A percentile compares a stretch with the other conserved stretches of the same genome.
These are phyloP conservation scores for Podila minutissima DNA, from an alignment of 192 early-diverging fungal genomes.

Conservation along the genomic window DNA sequence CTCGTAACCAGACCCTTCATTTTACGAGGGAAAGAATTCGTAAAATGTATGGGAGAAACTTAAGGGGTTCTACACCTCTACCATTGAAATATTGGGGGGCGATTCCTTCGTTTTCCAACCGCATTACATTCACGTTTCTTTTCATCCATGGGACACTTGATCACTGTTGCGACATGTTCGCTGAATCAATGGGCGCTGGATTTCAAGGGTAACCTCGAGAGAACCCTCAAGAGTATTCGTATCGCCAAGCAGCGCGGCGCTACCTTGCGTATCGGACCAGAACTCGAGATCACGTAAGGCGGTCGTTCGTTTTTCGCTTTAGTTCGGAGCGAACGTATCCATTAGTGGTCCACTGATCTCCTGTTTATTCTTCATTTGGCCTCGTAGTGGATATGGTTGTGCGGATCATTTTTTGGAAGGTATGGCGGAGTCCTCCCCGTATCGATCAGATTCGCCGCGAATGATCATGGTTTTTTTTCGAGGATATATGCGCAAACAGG, in stretches of 20 bases:
- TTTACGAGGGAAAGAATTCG: too few species aligned
- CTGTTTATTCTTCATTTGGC: background rate
- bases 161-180: conserved; percentile 85
- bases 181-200: conserved; percentile 97
- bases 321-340: too few species aligned
- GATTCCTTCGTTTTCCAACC: background rate
- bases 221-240: conserved; percentile 87
- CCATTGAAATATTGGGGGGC: too few species aligned
- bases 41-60: too few species aligned
- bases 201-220: conserved; percentile 91
- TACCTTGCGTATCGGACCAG: conserved; percentile 88
- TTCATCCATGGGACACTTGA: conserved; percentile 59
- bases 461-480: background rate
- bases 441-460: background rate
- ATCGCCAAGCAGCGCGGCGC: conserved; percentile 86
- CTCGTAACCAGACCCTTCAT: too few species aligned
- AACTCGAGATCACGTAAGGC: conserved; percentile 93
- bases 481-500: background rate
- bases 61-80: too few species aligned
- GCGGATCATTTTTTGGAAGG: conserved; percentile 98
- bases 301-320: background rate
- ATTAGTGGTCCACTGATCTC: background rate
- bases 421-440: conserved; percentile 13
- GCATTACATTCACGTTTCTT: background rate
- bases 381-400: conserved; percentile 91